A percentile compares a stretch with the other conserved stretches of the same genome.
phyloP scores from a whole-genome alignment of 225 moss, liverwort and hornwort genomes.

The Sphagnum contortum region DNA sequence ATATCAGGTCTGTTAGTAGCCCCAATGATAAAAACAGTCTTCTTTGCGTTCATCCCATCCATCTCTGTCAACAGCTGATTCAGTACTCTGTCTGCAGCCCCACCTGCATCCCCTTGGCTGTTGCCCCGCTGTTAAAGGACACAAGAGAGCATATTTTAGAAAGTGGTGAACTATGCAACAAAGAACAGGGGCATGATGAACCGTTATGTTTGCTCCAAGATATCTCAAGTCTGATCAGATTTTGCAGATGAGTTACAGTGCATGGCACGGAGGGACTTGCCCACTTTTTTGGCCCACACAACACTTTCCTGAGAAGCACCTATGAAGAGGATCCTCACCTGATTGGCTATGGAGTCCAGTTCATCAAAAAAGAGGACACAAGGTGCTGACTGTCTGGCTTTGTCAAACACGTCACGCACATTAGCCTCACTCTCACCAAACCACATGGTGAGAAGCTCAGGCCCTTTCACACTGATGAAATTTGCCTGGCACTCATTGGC shows the following conservation, averaged over 20 bases:
- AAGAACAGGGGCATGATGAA: neutral
- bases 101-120: slow-evolving; percentile 29
- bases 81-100: slow-evolving; percentile 33
- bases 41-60: slow-evolving; percentile 30
- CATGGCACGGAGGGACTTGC: neutral
- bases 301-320: neutral
- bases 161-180: too few species aligned
- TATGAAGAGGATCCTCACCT: slow-evolving; percentile 1
- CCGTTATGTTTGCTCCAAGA: too few species aligned
- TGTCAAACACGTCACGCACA: slow-evolving; percentile 15
- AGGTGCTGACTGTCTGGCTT: slow-evolving; percentile 35
- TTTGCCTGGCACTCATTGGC: neutral
- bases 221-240: too few species aligned
- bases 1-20: neutral
- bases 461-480: neutral
- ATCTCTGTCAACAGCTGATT: slow-evolving; percentile 34
- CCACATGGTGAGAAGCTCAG: slow-evolving; percentile 1
- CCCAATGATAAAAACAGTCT: slow-evolving; percentile 4
- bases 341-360: slow-evolving; percentile 32
- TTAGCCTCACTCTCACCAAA: slow-evolving; percentile 4
- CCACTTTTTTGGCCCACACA: too few species aligned
- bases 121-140: slow-evolving; percentile 6
- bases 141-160: too few species aligned
- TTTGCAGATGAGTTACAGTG: neutral
- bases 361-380: slow-evolving; percentile 41